phyloP scores from a whole-genome alignment of 2,329 filamentous ascomycete genomes.

The Pezicula radicicola region DNA sequence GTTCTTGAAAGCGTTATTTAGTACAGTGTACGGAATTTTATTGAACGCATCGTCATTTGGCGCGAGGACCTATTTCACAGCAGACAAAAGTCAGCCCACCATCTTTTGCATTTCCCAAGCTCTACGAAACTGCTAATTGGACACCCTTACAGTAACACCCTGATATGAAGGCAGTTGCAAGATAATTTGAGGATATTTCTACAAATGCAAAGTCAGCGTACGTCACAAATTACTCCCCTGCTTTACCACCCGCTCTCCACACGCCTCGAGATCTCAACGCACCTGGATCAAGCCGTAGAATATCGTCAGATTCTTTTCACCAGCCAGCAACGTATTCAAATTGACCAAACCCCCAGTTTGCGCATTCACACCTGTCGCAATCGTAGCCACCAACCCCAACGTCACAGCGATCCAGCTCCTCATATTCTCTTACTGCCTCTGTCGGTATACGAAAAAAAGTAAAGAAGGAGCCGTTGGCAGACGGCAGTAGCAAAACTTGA shows the following conservation, averaged over 20 bases:
- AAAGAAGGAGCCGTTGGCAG: too few relatives aligned
- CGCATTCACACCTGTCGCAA: not conserved
- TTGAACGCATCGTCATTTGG: conserved; percentile 33
- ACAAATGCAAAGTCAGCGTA: not conserved
- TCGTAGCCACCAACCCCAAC: too few relatives aligned
- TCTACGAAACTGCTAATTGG: too few relatives aligned
- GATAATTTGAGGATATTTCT: conserved; percentile 41
- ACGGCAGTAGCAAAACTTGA: too few relatives aligned
- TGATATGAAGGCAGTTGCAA: conserved; percentile 36
- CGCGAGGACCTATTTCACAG: conserved; percentile 30
- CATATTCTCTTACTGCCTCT: too few relatives aligned
- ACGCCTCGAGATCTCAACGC: not conserved
- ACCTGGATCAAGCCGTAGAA: conserved; percentile 39
- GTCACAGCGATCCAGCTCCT: too few relatives aligned
- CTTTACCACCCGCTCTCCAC: too few relatives aligned
- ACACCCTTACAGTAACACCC: conserved; percentile 36
- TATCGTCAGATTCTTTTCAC: conserved; percentile 35
- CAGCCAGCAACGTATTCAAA: conserved; percentile 33
- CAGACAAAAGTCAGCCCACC: too few relatives aligned
- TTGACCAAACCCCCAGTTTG: conserved; percentile 16
- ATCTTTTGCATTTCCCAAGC: too few relatives aligned
- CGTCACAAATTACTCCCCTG: not conserved
- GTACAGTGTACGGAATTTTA: conserved; percentile 31
- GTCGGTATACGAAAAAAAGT: too few relatives aligned
- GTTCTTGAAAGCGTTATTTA: conserved; percentile 23